Evolutionary conservation across 2,329 filamentous ascomycete genomes (phyloP).

Genomic region (Phaeosphaeria sp.): DNA sequence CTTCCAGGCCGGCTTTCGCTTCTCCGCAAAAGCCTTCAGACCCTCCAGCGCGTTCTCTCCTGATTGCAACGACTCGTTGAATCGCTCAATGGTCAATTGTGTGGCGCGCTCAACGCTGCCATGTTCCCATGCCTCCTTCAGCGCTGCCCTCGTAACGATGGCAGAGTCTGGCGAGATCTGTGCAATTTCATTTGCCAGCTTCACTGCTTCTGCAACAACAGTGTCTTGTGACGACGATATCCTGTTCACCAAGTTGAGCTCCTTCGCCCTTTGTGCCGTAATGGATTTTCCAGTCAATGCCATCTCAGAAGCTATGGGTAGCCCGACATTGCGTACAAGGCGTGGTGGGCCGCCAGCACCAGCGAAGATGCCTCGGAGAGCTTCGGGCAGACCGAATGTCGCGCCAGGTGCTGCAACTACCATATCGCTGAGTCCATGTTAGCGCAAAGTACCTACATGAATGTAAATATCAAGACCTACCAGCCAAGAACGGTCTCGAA

Average conservation of each 20-base stretch:
- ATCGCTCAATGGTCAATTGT: constrained; percentile 53
- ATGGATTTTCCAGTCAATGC: constrained; percentile 57
- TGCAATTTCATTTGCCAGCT: constrained; percentile 44
- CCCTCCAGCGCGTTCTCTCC: constrained; percentile 60
- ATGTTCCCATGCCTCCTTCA: constrained; percentile 44
- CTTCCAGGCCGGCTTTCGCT: constrained; percentile 58
- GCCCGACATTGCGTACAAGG: constrained; percentile 56
- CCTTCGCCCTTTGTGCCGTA: constrained; percentile 53
- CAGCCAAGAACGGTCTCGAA: constrained; percentile 64
- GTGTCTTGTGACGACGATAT: constrained; percentile 45
- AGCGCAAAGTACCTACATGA: constrained; percentile 3
- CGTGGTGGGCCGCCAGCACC: constrained; percentile 60
- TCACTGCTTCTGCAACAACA: constrained; percentile 45
- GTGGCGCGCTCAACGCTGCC: constrained; percentile 47
- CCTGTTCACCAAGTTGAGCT: constrained; percentile 51
- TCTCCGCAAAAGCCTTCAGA: constrained; percentile 59
- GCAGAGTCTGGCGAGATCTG: constrained; percentile 47
- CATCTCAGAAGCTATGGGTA: constrained; percentile 59
- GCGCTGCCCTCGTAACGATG: constrained; percentile 44
- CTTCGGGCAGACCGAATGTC: constrained; percentile 61
- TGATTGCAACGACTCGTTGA: constrained; percentile 48
- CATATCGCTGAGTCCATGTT: constrained; percentile 52
- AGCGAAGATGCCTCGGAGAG: constrained; percentile 61
- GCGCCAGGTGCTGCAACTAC: constrained; percentile 60
- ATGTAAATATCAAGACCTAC: constrained; percentile 47